Conservation (phyloP, 1,284 basidiomycete species). For the Ganoderma resinaceum region DNA sequence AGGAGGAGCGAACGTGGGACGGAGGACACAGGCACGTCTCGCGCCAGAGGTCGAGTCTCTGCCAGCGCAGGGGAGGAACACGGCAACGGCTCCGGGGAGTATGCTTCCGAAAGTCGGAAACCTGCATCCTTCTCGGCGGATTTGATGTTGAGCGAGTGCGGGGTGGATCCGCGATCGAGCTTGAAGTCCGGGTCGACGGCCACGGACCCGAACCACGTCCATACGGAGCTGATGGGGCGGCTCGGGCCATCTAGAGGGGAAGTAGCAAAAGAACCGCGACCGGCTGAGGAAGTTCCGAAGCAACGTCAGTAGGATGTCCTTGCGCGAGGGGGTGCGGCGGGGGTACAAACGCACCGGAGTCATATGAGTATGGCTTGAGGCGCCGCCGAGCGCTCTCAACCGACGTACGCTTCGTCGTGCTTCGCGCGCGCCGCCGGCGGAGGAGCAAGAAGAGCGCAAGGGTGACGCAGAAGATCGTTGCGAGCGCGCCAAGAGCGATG, state of each 20-base stretch:
- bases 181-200: conserved; percentile 1
- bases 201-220: neutral
- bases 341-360: neutral
- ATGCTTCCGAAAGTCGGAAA: neutral
- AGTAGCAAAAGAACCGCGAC: neutral
- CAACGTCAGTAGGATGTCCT: neutral
- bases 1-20: neutral
- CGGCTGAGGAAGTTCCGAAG: neutral
- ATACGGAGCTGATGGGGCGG: neutral
- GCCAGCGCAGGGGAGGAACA: neutral
- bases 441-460: neutral
- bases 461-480: no score
- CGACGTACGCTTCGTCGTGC: neutral
- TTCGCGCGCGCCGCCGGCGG: neutral
- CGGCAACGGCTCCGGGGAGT: neutral
- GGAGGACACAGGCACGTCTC: neutral
- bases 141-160: neutral
- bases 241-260: neutral
- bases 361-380: neutral
- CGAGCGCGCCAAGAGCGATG: neutral
- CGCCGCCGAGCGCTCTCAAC: neutral
- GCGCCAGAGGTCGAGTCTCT: neutral
- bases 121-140: neutral
- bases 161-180: neutral
- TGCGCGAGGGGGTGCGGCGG: no score